Percentiles rank a stretch among this genome's conserved stretches.
Evolutionary conservation across 441 rosid species (phyloP).

Genomic region (Populus tomentosa): DNA sequence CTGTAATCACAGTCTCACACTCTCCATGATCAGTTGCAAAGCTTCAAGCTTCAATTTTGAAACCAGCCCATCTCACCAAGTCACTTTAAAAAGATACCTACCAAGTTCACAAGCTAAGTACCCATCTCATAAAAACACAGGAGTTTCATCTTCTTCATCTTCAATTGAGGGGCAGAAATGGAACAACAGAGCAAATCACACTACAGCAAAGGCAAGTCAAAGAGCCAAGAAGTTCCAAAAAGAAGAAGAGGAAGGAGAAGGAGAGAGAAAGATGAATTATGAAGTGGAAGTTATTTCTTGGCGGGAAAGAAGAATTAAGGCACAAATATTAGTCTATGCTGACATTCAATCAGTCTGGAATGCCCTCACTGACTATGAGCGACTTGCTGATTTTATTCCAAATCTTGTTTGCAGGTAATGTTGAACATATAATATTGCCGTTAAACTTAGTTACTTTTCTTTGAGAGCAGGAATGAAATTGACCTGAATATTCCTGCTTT

Average conservation of each 20-base stretch:
- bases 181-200: background rate
- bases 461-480: background rate
- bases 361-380: conserved; percentile 91
- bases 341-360: conserved; percentile 75
- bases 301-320: conserved; percentile 85
- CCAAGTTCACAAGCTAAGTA: background rate
- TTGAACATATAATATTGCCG: background rate
- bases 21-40: conserved; percentile 34
- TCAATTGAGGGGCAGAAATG: background rate
- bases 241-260: conserved; percentile 29
- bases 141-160: no score
- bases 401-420: conserved; percentile 78
- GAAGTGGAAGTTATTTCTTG: conserved; percentile 88
- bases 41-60: conserved; percentile 23
- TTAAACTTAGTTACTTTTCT: background rate
- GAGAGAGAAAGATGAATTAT: conserved; percentile 56
- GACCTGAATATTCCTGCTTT: background rate
- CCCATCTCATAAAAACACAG: background rate
- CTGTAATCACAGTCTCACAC: background rate
- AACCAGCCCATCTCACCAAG: background rate
- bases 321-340: conserved; percentile 55
- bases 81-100: background rate
- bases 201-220: background rate
- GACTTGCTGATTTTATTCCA: conserved; percentile 90
- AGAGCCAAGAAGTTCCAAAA: background rate